Evolutionary conservation across 768 basidiomycete genomes (phyloP), one percentile per base, ranked within the genome.

Genomic region (Pleurotus djamor): DNA sequence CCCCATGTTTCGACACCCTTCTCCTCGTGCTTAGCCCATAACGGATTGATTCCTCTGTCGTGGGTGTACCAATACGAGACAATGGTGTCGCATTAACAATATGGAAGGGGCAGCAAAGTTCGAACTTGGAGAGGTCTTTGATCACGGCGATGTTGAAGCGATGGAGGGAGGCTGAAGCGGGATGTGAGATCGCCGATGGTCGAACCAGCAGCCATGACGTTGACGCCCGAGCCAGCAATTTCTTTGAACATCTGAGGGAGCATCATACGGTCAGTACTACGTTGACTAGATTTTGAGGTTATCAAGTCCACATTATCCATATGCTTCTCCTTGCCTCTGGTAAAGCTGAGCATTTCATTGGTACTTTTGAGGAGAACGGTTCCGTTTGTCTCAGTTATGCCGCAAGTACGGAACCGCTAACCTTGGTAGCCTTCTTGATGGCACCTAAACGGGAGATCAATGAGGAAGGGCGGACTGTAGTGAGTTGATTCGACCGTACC

Each of bases 161-260:
- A 79, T 98, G 92, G 69, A 99, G 89, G n/a, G n/a, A n/a, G n/a
- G n/a, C n/a, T n/a, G 79, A 95, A 99, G 76, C 98, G 97, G 60
- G 97, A 79, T 1, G 96, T 94, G 59, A 99, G 92, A 69, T 99
- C 97, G 65, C 96, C 96, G 63, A 99, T 83, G 44, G 86, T 85
- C 7, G 94, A 90, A n/a, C 97, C 97, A 13, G 94, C 96, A 63
- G 98, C 84, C 79, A 99, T 86, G 64, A 98, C 83, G 70, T 90
- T 92, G 67, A 99, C 89, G 44, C 96, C 97, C 2, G 96, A 89
- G 67, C 96, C 94, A 4, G 95, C 93, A 63, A 99, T 94, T 76
- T 98, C 96, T 78, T 94, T 90, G 81, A 98, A 86, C 71, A 96
- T 95, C 94, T 96, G n/a, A n/a, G n/a, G n/a, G 63, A n/a, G n/a